phyloP scores from a whole-genome alignment of 1,284 basidiomycete genomes.

The Flammula alnicola region DNA sequence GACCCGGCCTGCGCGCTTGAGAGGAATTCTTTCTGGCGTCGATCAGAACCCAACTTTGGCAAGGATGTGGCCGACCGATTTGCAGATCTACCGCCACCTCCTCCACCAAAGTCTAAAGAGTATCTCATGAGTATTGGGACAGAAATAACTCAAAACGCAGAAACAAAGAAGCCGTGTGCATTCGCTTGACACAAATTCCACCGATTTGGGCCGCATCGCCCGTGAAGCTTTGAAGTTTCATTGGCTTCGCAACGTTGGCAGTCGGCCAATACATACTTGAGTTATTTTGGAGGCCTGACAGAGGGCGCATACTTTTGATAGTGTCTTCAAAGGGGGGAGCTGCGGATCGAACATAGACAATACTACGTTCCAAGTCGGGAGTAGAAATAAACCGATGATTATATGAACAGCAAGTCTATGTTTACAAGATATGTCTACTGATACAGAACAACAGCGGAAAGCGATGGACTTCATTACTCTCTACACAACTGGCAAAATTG shows the following conservation, averaged over 20 bases:
- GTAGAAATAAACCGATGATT: too few species aligned
- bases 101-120: conserved; percentile 14
- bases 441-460: conserved; percentile 9
- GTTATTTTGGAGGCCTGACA: too few species aligned
- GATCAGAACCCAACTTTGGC: conserved; percentile 11
- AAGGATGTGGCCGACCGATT: conserved; percentile 7
- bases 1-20: conserved; percentile 8
- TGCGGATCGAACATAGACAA: too few species aligned
- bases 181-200: too few species aligned
- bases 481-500: background rate
- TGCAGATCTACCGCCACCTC: conserved; percentile 17
- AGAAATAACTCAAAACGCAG: background rate
- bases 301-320: too few species aligned
- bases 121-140: conserved; percentile 5
- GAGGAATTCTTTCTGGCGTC: conserved; percentile 10
- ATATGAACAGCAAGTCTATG: conserved; percentile 12
- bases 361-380: too few species aligned
- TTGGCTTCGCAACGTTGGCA: too few species aligned
- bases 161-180: background rate
- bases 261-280: too few species aligned
- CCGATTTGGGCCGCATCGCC: too few species aligned
- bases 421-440: conserved; percentile 11
- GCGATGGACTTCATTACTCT: background rate
- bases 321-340: too few species aligned
- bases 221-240: too few species aligned